Evolutionary conservation across 352 stramenopile species (phyloP).

Genomic region (Aphanomyces invadans): DNA sequence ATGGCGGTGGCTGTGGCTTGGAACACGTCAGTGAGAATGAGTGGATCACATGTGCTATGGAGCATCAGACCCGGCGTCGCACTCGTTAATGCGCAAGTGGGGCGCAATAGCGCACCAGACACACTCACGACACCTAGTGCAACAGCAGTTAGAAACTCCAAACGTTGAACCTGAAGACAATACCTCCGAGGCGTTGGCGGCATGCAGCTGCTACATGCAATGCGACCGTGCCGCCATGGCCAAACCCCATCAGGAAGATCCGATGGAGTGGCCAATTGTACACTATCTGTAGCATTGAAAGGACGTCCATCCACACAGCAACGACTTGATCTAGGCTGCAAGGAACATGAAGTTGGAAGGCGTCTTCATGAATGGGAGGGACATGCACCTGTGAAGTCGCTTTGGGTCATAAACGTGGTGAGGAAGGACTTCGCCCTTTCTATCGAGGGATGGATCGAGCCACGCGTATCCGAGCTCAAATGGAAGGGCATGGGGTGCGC

Average conservation of each 20-base stretch:
- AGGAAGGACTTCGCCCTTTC: conserved; percentile 11
- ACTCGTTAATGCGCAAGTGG: not conserved
- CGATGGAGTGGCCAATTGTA: conserved; percentile 17
- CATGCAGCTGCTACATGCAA: not conserved
- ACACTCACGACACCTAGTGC: conserved; percentile 4
- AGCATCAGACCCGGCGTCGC: conserved; percentile 12
- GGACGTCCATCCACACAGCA: not conserved
- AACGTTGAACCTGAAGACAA: not conserved
- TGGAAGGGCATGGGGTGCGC: conserved; percentile 14
- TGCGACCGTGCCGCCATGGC: not conserved
- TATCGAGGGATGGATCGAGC: conserved; percentile 7
- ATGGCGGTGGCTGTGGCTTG: not conserved
- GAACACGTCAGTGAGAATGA: not conserved
- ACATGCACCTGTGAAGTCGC: conserved; percentile 7
- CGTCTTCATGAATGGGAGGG: not conserved
- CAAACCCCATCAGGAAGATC: conserved; percentile 22
- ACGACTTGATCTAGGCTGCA: conserved; percentile 6
- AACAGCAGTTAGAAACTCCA: not conserved
- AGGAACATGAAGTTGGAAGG: not conserved
- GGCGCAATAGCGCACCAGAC: not conserved
- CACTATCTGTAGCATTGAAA: not conserved
- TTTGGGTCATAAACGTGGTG: not conserved
- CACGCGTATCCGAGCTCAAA: conserved; percentile 21
- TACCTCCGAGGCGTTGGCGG: conserved; percentile 1
- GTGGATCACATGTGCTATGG: not conserved